Evolutionary conservation across 169 alveolate genomes (phyloP).

Genomic region (Cryptosporidium xiaoi): DNA sequence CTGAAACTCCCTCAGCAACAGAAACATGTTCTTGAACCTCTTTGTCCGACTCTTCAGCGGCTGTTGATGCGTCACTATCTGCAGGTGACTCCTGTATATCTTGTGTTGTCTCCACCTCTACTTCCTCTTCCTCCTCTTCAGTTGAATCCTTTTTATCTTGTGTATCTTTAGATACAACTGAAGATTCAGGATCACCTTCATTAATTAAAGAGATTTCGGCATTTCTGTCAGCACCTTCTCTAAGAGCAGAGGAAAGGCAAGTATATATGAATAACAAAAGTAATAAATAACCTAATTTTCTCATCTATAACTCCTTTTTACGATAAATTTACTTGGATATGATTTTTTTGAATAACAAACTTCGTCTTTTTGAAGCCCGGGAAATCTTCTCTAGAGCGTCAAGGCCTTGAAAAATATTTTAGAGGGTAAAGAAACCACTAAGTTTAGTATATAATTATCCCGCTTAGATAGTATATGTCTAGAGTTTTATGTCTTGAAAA

Average conservation of each 20-base stretch:
- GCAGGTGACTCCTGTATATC: background rate
- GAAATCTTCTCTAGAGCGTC: too few species aligned
- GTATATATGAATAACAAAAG: background rate
- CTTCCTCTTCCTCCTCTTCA: background rate
- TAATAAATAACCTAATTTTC: too few species aligned
- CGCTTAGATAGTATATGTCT: conserved; percentile 51
- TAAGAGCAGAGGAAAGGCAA: background rate
- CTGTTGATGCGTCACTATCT: background rate
- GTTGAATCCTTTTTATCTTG: background rate
- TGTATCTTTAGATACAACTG: background rate
- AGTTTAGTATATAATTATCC: conserved; percentile 6
- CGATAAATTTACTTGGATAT: too few species aligned
- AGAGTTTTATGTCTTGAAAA: conserved; percentile 36
- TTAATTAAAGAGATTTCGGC: background rate
- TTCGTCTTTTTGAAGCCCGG: too few species aligned
- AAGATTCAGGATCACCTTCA: background rate
- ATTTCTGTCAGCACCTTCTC: background rate
- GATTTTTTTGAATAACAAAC: background rate
- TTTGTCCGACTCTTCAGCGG: background rate
- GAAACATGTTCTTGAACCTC: background rate
- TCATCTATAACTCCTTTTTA: too few species aligned
- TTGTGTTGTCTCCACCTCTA: background rate
- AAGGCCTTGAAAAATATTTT: background rate
- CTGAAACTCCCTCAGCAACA: background rate
- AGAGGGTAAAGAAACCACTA: conserved; percentile 20